Evolutionary conservation across 306 rosid genomes (phyloP), one percentile per base, ranked within the genome.

Genomic region (Cyclanthera cordifolia): DNA sequence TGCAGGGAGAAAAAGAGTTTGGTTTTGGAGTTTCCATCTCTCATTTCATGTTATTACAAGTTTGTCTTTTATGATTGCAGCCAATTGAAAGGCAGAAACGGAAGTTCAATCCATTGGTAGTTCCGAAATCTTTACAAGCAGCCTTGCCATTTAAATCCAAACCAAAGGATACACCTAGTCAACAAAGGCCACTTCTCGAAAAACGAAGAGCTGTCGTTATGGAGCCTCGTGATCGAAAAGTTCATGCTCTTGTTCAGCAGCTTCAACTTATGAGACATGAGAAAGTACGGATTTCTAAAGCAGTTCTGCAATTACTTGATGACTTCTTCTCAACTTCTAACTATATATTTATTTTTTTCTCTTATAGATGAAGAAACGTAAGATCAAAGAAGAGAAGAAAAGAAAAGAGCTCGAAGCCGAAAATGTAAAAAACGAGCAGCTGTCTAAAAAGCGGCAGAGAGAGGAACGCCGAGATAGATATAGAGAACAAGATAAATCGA

Each of bases 101-200:
- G 59, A 90, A 86, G 82, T 89, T 82, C 86, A 93, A 93, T 72
- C 91, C 95, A 0, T 30, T 93, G 90, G 95, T 93, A 76, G 71
- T 93, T 76, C 94, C 99, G 19, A 89, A 85, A 81, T 76, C 89
- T 23, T 37, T 89, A 56, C 85, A 86, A 61, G 86, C 74, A 41
- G 70, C 73, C 52, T 88, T 93, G 45, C 99, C 96, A 21, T 93
- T 90, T 77, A 80, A 63, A 60, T 79, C 95, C 57, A 93, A 93
- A 76, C 89, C 94, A 1, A 89, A 87, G 80, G 84, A 93, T 56
- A 75, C 5, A 51, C 80, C 87, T 37, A 47, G 68, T 75, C 78
- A 78, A 21, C 81, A 69, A 55, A 80, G 54, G 70, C 86, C 77
- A 3, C 76, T n/a, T 70, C 82, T 87, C 45, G 94, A 86, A 30